These are phyloP conservation scores for Argentina anserina DNA, from an alignment of 306 rosid genomes.

Conservation along the genomic window DNA sequence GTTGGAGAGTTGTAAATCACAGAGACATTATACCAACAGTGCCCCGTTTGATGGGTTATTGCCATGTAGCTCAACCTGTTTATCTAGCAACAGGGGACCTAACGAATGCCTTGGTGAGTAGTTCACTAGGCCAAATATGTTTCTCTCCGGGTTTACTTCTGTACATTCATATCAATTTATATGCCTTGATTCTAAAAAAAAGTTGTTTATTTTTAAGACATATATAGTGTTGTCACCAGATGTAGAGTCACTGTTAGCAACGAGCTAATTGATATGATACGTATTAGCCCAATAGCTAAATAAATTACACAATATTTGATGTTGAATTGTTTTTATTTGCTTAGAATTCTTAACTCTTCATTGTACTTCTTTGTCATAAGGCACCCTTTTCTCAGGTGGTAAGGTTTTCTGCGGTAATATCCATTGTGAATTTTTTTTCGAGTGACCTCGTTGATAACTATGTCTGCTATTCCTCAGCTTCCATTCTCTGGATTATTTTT, in stretches of 20 bases:
- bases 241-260: background rate
- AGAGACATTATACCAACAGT: conserved; percentile 95
- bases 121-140: conserved; percentile 2
- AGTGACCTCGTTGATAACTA: background rate
- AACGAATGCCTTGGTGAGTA: conserved; percentile 59
- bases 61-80: conserved; percentile 91
- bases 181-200: too few relatives aligned
- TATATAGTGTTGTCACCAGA: background rate
- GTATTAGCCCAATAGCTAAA: background rate
- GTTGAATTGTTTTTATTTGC: background rate
- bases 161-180: too few relatives aligned
- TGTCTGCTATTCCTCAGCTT: background rate
- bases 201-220: background rate
- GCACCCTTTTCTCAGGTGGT: background rate
- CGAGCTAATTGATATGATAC: background rate
- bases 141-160: too few relatives aligned
- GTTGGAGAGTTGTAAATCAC: conserved; percentile 98
- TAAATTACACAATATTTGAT: background rate
- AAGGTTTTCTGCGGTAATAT: background rate
- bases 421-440: background rate
- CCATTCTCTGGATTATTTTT: background rate
- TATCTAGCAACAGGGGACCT: conserved; percentile 79
- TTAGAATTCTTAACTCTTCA: background rate
- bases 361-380: background rate
- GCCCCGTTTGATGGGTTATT: conserved; percentile 96